Base-by-base conservation (phyloP, 805 yeast species). In the Millerozyma acaciae region DNA sequence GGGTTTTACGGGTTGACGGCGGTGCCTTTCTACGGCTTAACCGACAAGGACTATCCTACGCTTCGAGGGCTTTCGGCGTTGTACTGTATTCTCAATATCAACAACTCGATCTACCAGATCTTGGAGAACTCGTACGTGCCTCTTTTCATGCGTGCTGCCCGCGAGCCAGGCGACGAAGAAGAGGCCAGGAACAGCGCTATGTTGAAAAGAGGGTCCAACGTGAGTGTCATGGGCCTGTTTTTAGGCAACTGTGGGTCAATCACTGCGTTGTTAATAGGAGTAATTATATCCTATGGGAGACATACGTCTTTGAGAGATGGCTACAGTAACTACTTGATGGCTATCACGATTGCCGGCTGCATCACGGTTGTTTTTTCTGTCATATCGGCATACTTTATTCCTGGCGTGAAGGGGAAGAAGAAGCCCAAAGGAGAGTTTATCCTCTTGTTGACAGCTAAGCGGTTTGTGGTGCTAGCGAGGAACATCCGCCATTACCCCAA, bases 91-190 rank as follows among this genome's bases (percentile, higher is more conserved):
- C 33, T 60, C 24, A 51, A 51, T 22, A 39, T 61, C 8, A 41
- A 44, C 13, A 56, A 53, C 37, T 51, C 59, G 1, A 38, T 60
- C 2, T 54, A 63, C 34, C 65, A 65, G 38, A 59, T 62, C 10
- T 27, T 62, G 14, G 69, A 63, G 36, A 68, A 61, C 1, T 57
- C 68, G 1, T 65, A 62, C 33, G 60, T 65, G 24, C 71, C 71
- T 2, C 30, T 56, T 14, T 60, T 65, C 34, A 63, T 65, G 70
- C 48, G 64, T 30, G 60, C 61, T 2, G 50, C 43, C 4, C 35
- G 42, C 3, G 32, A 34, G 12, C 43, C 44, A 12, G 26, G 35
- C 5, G 37, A 28, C 4, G 36, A 41, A 6, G 63, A 60, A 36
- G 51, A 53, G 4, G 42, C 46, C 0, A 44, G 62, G 36, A 39